Evolutionary conservation across 352 stramenopile genomes (phyloP).

Genomic region (Globisporangium viniferum): DNA sequence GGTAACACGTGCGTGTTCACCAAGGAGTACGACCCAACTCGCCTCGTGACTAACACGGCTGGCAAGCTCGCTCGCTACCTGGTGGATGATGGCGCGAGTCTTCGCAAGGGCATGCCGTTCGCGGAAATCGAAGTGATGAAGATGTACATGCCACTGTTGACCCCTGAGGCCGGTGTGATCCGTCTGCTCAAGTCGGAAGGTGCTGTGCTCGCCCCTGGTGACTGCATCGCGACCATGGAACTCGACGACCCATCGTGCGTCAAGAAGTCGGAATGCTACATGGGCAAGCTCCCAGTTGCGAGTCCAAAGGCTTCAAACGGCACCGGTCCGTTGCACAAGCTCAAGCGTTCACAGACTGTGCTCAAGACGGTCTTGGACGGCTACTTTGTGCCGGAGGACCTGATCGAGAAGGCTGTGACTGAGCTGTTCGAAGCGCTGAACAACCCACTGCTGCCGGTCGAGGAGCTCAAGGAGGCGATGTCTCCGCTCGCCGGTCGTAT

Average conservation of each 20-base stretch:
- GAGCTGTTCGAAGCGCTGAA: conserved; percentile 80
- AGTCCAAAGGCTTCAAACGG: conserved; percentile 29
- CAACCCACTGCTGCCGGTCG: conserved; percentile 76
- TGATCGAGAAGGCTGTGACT: conserved; percentile 81
- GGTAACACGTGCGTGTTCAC: conserved; percentile 97
- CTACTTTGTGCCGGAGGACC: conserved; percentile 86
- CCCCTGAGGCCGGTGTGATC: conserved; percentile 95
- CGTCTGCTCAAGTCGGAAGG: conserved; percentile 96
- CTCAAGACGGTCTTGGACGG: conserved; percentile 94
- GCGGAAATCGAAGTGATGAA: conserved; percentile 99
- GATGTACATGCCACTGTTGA: conserved; percentile 99
- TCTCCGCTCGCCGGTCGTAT: conserved; percentile 96
- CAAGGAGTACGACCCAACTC: conserved; percentile 99
- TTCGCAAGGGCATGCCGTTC: conserved; percentile 84
- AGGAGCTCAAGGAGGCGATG: conserved; percentile 97
- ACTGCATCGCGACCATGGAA: conserved; percentile 97
- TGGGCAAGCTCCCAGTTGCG: conserved; percentile 63
- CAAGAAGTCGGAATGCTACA: conserved; percentile 90
- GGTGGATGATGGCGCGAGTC: conserved; percentile 93
- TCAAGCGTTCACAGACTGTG: conserved; percentile 69
- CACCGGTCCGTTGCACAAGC: conserved; percentile 62
- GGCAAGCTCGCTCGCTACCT: conserved; percentile 99
- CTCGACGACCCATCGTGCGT: conserved; percentile 98
- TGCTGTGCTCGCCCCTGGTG: conserved; percentile 92
- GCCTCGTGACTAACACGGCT: conserved; percentile 96